phyloP scores from a whole-genome alignment of 1,284 basidiomycete species.

The Irpex sp. region DNA sequence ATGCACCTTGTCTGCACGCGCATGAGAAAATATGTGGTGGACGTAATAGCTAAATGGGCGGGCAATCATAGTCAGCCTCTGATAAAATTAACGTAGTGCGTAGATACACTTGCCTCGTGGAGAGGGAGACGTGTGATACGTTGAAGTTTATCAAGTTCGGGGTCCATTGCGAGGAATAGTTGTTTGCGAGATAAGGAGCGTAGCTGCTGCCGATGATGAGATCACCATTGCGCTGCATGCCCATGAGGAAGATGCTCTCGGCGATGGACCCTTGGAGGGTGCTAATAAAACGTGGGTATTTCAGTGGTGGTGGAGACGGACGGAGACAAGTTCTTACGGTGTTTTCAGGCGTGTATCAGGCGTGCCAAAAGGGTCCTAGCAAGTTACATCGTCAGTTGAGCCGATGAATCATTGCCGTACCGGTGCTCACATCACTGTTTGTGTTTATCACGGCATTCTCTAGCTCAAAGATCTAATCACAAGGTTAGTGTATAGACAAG shows the following conservation, averaged over 20 bases:
- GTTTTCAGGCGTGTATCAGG: constrained; percentile 8
- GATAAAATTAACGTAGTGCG: neutral
- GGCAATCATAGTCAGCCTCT: neutral
- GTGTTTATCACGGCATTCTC: constrained; percentile 10
- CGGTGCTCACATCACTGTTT: neutral
- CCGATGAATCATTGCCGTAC: neutral
- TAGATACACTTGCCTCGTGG: constrained; percentile 3
- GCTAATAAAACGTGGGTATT: no score
- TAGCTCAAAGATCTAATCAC: constrained; percentile 5
- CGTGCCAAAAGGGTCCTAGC: constrained; percentile 5
- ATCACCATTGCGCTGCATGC: constrained; percentile 8
- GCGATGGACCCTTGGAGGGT: constrained; percentile 8
- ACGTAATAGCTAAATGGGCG: neutral
- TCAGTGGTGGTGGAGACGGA: neutral
- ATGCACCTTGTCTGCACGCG: neutral
- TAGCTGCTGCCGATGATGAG: constrained; percentile 5
- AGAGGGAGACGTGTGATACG: constrained; percentile 3
- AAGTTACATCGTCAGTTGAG: neutral
- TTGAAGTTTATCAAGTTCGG: constrained; percentile 10
- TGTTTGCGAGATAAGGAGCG: constrained; percentile 7
- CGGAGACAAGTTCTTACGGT: neutral
- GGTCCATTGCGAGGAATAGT: constrained; percentile 8
- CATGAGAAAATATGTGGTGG: neutral
- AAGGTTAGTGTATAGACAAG: neutral
- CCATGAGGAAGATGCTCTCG: constrained; percentile 9